Conservation (phyloP, 2,329 filamentous ascomycete species). For the Hyphodiscus sp. region DNA sequence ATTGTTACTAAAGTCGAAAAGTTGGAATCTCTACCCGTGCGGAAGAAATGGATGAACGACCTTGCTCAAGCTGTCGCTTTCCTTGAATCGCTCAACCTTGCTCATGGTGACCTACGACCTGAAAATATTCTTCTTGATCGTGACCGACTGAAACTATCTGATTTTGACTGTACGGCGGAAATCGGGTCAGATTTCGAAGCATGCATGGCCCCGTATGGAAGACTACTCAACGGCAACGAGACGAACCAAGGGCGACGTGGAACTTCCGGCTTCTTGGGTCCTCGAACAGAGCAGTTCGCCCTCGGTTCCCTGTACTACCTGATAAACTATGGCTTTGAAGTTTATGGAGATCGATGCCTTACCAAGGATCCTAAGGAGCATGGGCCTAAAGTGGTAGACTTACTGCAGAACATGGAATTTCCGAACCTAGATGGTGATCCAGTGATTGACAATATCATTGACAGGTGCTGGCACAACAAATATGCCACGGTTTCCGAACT, state of each 20-base stretch:
- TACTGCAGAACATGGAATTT: conserved; percentile 7
- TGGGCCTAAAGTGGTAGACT: conserved; percentile 4
- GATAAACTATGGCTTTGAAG: conserved; percentile 4
- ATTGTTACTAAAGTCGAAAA: not conserved
- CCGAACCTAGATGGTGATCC: conserved; percentile 3
- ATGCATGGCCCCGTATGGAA: conserved; percentile 4
- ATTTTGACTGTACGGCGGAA: not conserved
- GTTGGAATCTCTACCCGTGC: not conserved
- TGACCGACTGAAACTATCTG: conserved; percentile 2
- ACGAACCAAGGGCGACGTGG: no score
- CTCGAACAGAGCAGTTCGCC: conserved; percentile 8
- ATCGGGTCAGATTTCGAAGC: conserved; percentile 4
- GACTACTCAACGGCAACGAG: not conserved
- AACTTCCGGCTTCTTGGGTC: conserved; percentile 3
- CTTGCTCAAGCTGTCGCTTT: conserved; percentile 6
- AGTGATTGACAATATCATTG: conserved; percentile 8
- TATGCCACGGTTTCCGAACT: conserved; percentile 1
- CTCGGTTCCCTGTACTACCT: conserved; percentile 7
- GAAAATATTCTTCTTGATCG: conserved; percentile 32
- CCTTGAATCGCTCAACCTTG: conserved; percentile 8
- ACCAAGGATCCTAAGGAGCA: conserved; percentile 6
- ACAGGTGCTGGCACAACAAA: conserved; percentile 6
- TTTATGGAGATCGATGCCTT: conserved; percentile 4
- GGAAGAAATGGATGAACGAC: conserved; percentile 4
- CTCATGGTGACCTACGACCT: conserved; percentile 34